Evolutionary conservation across 306 rosid genomes (phyloP).

Genomic region (Arachis hypogaea): DNA sequence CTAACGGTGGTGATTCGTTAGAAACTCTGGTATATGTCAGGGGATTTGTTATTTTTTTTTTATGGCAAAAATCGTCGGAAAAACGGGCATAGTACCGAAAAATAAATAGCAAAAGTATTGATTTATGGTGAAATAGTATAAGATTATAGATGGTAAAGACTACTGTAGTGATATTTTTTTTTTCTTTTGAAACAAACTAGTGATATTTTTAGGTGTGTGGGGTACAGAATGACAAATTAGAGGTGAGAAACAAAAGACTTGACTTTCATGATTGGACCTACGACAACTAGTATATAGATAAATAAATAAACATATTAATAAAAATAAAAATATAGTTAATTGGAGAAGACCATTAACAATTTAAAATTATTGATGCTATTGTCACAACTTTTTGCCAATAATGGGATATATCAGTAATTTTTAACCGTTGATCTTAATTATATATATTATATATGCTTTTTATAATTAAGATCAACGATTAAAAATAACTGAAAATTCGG

Average conservation of each 20-base stretch:
- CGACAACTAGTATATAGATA: neutral
- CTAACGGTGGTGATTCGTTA: neutral
- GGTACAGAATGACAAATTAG: neutral
- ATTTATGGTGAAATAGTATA: no score
- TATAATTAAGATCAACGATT: no score
- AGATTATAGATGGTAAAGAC: no score
- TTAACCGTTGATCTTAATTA: no score
- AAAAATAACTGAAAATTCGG: no score
- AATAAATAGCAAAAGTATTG: neutral
- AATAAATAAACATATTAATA: neutral
- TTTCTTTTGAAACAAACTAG: neutral
- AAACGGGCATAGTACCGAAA: neutral
- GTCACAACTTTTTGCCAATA: neutral
- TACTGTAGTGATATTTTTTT: no score
- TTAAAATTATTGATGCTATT: neutral
- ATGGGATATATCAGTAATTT: neutral
- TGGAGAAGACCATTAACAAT: neutral
- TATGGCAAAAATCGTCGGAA: neutral
- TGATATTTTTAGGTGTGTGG: constrained; percentile 3
- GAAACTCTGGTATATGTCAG: constrained; percentile 17
- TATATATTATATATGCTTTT: no score
- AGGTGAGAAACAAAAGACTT: constrained; percentile 1
- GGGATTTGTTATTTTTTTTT: neutral
- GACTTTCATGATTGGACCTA: neutral
- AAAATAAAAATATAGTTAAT: no score